These are phyloP conservation scores for Metarhizium humberi DNA, from an alignment of 2,329 filamentous ascomycete species.

Conservation along the genomic window DNA sequence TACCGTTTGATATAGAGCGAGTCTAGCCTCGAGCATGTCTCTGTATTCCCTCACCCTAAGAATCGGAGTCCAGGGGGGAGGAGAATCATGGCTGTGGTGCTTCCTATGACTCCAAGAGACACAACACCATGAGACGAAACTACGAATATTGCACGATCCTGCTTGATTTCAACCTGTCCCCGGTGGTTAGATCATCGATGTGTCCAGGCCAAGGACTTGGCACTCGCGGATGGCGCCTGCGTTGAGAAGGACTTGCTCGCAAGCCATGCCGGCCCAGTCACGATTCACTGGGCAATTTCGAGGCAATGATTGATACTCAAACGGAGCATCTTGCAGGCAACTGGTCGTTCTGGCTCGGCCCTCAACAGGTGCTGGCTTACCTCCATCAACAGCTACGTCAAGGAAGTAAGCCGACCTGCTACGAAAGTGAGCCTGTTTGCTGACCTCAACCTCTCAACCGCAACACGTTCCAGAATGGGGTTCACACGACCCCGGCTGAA, in stretches of 20 bases:
- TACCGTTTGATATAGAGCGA: conserved; percentile 83
- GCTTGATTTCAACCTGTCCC: conserved; percentile 73
- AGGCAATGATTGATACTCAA: conserved; percentile 61
- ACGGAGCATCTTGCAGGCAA: conserved; percentile 80
- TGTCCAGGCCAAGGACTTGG: conserved; percentile 42
- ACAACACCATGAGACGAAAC: conserved; percentile 71
- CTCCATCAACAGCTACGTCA: conserved; percentile 68
- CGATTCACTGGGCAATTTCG: conserved; percentile 72
- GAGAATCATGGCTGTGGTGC: conserved; percentile 92
- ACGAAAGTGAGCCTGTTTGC: conserved; percentile 57
- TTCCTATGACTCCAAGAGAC: conserved; percentile 99
- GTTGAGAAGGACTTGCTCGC: conserved; percentile 44
- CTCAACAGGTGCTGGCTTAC: conserved; percentile 64
- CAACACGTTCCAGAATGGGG: conserved; percentile 86
- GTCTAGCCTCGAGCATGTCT: conserved; percentile 63
- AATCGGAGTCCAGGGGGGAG: conserved; percentile 67
- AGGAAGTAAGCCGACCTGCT: conserved; percentile 62
- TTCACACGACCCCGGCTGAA: conserved; percentile 68
- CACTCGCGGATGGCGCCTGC: conserved; percentile 30
- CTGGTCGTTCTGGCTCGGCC: conserved; percentile 84
- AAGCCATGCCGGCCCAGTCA: conserved; percentile 71
- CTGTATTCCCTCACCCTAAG: conserved; percentile 63
- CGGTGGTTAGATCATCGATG: conserved; percentile 32
- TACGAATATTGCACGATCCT: conserved; percentile 67
- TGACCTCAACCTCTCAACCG: conserved; percentile 45